phyloP scores from a whole-genome alignment of 495 filamentous ascomycete species.

The Aspergillus bertholletiae region DNA sequence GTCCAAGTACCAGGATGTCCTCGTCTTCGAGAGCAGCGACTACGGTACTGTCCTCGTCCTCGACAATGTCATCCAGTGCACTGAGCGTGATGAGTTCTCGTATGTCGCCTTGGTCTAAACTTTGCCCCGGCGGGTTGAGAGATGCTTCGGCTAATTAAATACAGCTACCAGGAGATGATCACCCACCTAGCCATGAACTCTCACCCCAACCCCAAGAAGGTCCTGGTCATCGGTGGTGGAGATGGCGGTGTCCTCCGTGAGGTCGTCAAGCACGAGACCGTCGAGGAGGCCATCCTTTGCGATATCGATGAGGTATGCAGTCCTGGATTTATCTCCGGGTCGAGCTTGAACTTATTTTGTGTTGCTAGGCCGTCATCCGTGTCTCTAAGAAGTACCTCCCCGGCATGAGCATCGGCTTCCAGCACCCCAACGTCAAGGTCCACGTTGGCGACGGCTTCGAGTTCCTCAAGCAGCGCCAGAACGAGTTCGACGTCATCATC shows the following conservation, averaged over 20 bases:
- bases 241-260: constrained; percentile 96
- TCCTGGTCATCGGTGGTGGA: constrained; percentile 95
- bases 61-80: constrained; percentile 98
- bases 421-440: constrained; percentile 86
- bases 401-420: constrained; percentile 86
- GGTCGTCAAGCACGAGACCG: constrained; percentile 93
- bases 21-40: constrained; percentile 96
- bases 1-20: constrained; percentile 96
- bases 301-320: constrained; percentile 89
- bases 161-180: constrained; percentile 99
- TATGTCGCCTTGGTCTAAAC: constrained; percentile 29
- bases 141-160: not conserved
- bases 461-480: constrained; percentile 88
- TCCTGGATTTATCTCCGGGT: not conserved
- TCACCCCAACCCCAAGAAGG: constrained; percentile 95
- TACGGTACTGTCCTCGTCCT: constrained; percentile 96
- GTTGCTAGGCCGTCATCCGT: constrained; percentile 81
- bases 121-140: not conserved
- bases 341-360: not conserved
- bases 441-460: constrained; percentile 97
- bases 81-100: constrained; percentile 97
- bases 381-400: constrained; percentile 98
- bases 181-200: constrained; percentile 98
- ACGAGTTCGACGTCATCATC: constrained; percentile 99
- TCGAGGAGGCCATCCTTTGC: constrained; percentile 91